phyloP scores from a whole-genome alignment of 2,329 filamentous ascomycete genomes.

The Phaeoacremonium minimum region DNA sequence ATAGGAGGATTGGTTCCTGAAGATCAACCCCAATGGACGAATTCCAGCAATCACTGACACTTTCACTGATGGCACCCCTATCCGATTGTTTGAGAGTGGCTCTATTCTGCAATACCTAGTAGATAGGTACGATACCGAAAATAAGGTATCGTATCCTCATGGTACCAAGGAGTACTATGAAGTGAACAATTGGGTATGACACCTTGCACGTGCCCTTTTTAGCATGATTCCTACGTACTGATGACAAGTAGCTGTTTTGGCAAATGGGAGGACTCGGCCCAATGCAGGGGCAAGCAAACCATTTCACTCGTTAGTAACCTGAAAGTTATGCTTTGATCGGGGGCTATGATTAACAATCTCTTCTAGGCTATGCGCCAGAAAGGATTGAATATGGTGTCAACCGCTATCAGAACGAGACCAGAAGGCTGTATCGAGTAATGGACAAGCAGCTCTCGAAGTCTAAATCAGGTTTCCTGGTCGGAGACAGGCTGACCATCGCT shows the following conservation, averaged over 20 bases:
- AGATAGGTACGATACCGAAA: conserved; percentile 70
- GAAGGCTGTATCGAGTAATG: conserved; percentile 75
- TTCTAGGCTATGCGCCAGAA: conserved; percentile 68
- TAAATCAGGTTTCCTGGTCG: conserved; percentile 56
- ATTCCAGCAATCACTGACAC: conserved; percentile 81
- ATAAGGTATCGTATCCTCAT: conserved; percentile 73
- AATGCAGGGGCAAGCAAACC: conserved; percentile 80
- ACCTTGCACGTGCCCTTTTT: background rate
- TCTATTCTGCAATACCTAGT: conserved; percentile 77
- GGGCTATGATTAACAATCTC: conserved; percentile 1
- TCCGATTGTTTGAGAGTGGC: conserved; percentile 74
- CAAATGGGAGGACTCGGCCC: conserved; percentile 79
- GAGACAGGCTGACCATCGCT: conserved; percentile 67
- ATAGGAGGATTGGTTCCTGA: conserved; percentile 57
- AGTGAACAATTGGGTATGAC: conserved; percentile 64
- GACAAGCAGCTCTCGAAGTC: conserved; percentile 64
- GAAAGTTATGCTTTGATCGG: background rate
- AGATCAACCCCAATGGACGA: conserved; percentile 70
- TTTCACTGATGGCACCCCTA: conserved; percentile 64
- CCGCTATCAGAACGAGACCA: conserved; percentile 78
- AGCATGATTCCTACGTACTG: background rate
- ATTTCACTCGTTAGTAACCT: conserved; percentile 61
- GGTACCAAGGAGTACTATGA: conserved; percentile 74
- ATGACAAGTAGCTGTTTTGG: conserved; percentile 50
- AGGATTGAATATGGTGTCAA: conserved; percentile 79